phyloP scores from a whole-genome alignment of 2,329 filamentous ascomycete genomes.

The Hypoxylon sp. region DNA sequence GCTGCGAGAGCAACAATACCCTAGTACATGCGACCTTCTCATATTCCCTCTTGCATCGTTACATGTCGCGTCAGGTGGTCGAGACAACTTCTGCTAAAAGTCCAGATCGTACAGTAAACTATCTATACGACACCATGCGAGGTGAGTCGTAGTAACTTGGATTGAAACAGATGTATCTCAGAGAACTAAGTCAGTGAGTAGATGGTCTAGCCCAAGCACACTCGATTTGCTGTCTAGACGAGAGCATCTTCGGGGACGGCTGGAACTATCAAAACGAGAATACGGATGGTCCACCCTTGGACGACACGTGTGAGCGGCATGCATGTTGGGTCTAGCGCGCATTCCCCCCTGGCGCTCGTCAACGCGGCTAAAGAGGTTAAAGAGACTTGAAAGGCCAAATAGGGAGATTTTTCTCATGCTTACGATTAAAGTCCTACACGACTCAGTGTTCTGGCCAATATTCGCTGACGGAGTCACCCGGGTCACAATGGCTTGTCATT shows the following conservation, averaged over 20 bases:
- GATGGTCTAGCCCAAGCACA: conserved; percentile 29
- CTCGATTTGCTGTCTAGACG: conserved; percentile 7
- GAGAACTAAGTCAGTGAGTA: conserved; percentile 21
- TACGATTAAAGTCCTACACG: conserved; percentile 41
- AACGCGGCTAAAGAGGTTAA: conserved; percentile 55
- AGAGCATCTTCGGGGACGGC: conserved; percentile 14
- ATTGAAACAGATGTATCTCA: background rate
- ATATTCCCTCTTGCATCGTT: conserved; percentile 29
- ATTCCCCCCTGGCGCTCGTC: conserved; percentile 41
- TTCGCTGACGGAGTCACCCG: conserved; percentile 44
- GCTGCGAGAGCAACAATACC: conserved; percentile 7
- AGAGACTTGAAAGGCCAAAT: conserved; percentile 41
- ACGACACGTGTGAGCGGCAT: conserved; percentile 34
- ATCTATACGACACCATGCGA: conserved; percentile 11
- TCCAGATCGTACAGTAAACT: conserved; percentile 28
- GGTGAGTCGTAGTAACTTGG: conserved; percentile 6
- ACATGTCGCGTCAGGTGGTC: conserved; percentile 43
- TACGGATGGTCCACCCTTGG: conserved; percentile 26
- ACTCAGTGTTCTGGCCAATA: conserved; percentile 36
- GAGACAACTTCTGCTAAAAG: conserved; percentile 37
- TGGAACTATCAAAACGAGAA: conserved; percentile 29
- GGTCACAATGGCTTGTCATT: conserved; percentile 26
- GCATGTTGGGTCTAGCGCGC: conserved; percentile 39
- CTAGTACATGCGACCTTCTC: conserved; percentile 21
- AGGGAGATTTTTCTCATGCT: conserved; percentile 36